These are phyloP conservation scores for Pneumocystis sp. DNA, from an alignment of 1,139 yeast genomes.

Conservation along the genomic window DNA sequence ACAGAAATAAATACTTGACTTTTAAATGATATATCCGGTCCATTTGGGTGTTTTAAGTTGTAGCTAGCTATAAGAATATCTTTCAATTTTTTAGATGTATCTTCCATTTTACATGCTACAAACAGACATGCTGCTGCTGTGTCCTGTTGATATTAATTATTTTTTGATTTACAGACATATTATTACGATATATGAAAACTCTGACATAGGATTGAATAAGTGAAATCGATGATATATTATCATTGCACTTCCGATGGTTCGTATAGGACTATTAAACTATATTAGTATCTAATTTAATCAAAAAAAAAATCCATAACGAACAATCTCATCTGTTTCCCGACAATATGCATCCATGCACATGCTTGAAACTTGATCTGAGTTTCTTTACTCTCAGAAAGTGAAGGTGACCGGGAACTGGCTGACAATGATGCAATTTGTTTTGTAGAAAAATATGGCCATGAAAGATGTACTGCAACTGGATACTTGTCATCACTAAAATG, in stretches of 20 bases:
- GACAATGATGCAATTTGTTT: slow-evolving; percentile 1
- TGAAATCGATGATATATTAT: slow-evolving; percentile 59
- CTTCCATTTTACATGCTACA: slow-evolving; percentile 72
- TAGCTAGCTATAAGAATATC: slow-evolving; percentile 34
- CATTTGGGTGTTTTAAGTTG: slow-evolving; percentile 14
- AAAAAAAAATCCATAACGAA: not conserved
- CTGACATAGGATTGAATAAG: slow-evolving; percentile 23
- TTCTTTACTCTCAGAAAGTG: slow-evolving; percentile 8
- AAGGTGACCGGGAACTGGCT: not conserved
- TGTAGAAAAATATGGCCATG: slow-evolving; percentile 8
- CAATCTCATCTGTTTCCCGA: slow-evolving; percentile 6
- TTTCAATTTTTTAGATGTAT: slow-evolving; percentile 65
- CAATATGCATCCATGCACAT: slow-evolving; percentile 8
- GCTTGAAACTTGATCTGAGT: slow-evolving; percentile 7
- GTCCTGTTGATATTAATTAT: slow-evolving; percentile 26
- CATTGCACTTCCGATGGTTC: slow-evolving; percentile 53
- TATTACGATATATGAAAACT: slow-evolving; percentile 20
- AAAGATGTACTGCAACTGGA: slow-evolving; percentile 8
- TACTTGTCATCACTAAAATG: not conserved
- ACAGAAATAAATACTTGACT: slow-evolving; percentile 7
- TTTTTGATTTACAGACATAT: slow-evolving; percentile 21
- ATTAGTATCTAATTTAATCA: not conserved
- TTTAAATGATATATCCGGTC: slow-evolving; percentile 15
- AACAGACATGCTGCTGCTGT: slow-evolving; percentile 63
- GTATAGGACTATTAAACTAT: slow-evolving; percentile 33